Evolutionary conservation across 495 filamentous ascomycete species (phyloP), one percentile per base, ranked within the genome.

Genomic region (Xanthoparmelia taractica): DNA sequence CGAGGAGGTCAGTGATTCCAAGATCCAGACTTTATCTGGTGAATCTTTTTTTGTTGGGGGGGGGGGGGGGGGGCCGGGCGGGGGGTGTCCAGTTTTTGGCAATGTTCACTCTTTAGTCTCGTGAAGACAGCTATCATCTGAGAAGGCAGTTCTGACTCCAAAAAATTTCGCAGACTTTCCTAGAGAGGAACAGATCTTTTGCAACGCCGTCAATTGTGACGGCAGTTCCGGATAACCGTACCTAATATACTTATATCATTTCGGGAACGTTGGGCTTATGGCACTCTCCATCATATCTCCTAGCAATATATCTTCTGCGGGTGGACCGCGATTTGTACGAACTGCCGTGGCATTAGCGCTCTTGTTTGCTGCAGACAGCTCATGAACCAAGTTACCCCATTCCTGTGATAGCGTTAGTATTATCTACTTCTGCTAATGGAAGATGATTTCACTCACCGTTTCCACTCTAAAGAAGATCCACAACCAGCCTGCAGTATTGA

Each of bases 391-490:
- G 76, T 73, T 69, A 85, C 90, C 81, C 50, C 50, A 54, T 11
- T 54, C 50, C 50, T 54, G 50, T 33, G 50, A 54, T 17, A 33
- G 27, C 23, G 54, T 63, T 58, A 56, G 66, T 34, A 33, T 55
- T 10, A 41, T 23, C 43, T 37, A 61, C 43, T 57, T 2, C 34
- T 23, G 29, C 34, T n/a, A 31, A 31, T 31, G 27, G 33, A 23
- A 23, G 36, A 58, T 63, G 55, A 29, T 18, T n/a, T 7, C 58
- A 76, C 77, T 73, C 68, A 85, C 90, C 81, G 90, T 88, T 79
- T 98, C 94, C 29, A 92, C 85, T 4, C 94, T 84, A 72, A 97
- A 92, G 75, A 97, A 97, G 54, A 94, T 89, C 94, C 94, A 98
- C 68, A 97, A 82, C 92, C 92, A 97, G 4, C 50, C 50, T 54